Percentiles rank a stretch among this genome's conserved stretches.
Conservation (phyloP, 306 rosid species). For the Arachis stenosperma region DNA sequence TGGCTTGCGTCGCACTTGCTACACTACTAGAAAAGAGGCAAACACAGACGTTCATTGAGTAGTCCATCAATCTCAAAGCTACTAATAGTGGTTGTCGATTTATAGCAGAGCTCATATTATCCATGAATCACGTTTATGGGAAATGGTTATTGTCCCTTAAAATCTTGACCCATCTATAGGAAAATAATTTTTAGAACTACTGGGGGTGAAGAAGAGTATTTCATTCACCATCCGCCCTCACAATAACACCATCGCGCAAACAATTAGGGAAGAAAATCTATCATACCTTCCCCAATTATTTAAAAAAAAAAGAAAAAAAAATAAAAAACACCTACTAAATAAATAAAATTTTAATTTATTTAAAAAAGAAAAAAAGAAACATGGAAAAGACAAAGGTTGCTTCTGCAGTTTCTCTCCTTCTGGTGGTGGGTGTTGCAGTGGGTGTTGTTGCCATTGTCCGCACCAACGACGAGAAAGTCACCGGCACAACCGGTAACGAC, state of each 20-base stretch:
- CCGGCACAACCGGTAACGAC: accelerated
- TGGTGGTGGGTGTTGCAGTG: slow-evolving; percentile 62
- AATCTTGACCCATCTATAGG: slow-evolving; percentile 19
- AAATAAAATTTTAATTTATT: neutral
- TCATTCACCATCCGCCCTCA: slow-evolving; percentile 19
- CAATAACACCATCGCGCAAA: slow-evolving; percentile 19
- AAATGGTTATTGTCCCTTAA: slow-evolving; percentile 36
- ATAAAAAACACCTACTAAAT: neutral
- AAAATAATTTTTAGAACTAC: slow-evolving; percentile 6
- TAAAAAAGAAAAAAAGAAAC: neutral
- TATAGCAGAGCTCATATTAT: slow-evolving; percentile 3
- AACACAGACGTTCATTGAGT: neutral
- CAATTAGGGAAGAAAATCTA: slow-evolving; percentile 10
- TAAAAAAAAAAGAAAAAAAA: no score
- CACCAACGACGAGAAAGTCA: neutral
- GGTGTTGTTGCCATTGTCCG: slow-evolving; percentile 54
- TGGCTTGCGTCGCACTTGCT: no score
- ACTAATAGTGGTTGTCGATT: neutral
- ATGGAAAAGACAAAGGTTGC: slow-evolving; percentile 43
- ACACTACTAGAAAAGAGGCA: neutral
- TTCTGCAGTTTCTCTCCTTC: slow-evolving; percentile 54
- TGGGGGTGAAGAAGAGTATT: neutral
- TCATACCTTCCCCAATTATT: neutral
- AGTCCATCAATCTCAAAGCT: neutral
- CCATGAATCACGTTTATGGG: slow-evolving; percentile 16